Percentiles rank a stretch among this genome's conserved stretches.
phyloP scores from a whole-genome alignment of 306 rosid species.

The Quercus robur region DNA sequence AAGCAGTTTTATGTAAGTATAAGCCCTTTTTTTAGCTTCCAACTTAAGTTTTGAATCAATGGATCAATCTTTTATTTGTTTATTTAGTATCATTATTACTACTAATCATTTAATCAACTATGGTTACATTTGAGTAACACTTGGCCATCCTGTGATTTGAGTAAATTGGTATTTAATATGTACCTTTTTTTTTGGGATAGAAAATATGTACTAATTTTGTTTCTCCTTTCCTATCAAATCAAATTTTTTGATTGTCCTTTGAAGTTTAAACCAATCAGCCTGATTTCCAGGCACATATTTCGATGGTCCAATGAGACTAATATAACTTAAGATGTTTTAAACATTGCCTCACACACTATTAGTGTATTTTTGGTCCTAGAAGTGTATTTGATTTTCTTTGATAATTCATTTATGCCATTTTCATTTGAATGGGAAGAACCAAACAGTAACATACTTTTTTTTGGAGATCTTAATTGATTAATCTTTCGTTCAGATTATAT shows the following conservation, averaged over 20 bases:
- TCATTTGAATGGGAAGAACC: not conserved
- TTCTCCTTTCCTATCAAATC: no score
- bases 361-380: no score
- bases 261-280: not conserved
- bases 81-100: not conserved
- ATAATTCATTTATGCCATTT: not conserved
- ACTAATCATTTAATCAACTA: not conserved
- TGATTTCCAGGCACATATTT: not conserved
- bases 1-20: not conserved
- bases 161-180: not conserved
- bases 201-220: no score
- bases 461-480: not conserved
- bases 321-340: no score
- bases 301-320: no score
- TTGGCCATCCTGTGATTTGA: not conserved
- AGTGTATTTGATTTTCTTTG: no score
- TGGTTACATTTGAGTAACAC: not conserved
- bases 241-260: no score
- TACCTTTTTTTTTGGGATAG: no score
- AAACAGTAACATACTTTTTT: not conserved
- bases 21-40: not conserved
- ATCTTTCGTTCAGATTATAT: slow-evolving; percentile 59
- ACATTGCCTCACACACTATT: no score
- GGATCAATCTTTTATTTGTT: not conserved
- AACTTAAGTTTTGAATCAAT: not conserved